phyloP scores from a whole-genome alignment of 164 flowering plant genomes.

The Kingdonia uniflora region DNA sequence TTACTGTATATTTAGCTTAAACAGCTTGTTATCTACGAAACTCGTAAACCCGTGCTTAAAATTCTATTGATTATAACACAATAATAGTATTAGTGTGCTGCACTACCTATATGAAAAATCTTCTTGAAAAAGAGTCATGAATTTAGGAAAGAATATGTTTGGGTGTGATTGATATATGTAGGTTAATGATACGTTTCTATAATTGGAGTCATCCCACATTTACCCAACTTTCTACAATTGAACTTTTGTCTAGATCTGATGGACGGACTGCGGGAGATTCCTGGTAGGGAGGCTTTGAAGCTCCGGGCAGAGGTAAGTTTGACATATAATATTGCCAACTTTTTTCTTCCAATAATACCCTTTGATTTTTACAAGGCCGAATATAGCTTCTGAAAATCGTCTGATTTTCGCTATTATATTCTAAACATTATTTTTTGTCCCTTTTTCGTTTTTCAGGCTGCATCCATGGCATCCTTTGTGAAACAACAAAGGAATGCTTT shows the following conservation, averaged over 20 bases:
- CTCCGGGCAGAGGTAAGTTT: constrained; percentile 78
- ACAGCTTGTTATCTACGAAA: no score
- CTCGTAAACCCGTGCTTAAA: no score
- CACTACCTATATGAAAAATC: no score
- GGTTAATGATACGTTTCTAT: not conserved
- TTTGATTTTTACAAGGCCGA: no score
- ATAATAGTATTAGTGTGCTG: no score
- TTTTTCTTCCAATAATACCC: not conserved
- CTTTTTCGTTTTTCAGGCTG: constrained; percentile 43
- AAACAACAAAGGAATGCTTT: constrained; percentile 44
- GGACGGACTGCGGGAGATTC: constrained; percentile 72
- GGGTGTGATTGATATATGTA: no score
- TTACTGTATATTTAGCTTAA: no score
- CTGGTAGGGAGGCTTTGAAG: constrained; percentile 77
- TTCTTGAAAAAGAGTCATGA: no score
- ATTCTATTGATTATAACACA: no score
- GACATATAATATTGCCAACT: not conserved
- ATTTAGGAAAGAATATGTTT: no score
- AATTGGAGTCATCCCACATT: not conserved
- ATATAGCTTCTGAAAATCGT: no score
- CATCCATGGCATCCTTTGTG: constrained; percentile 55
- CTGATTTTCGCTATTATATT: not conserved
- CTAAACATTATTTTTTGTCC: not conserved
- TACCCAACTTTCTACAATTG: no score
- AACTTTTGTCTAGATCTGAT: constrained; percentile 52